phyloP scores from a whole-genome alignment of 2,329 filamentous ascomycete species.

The Myriosclerotinia scirpicola region DNA sequence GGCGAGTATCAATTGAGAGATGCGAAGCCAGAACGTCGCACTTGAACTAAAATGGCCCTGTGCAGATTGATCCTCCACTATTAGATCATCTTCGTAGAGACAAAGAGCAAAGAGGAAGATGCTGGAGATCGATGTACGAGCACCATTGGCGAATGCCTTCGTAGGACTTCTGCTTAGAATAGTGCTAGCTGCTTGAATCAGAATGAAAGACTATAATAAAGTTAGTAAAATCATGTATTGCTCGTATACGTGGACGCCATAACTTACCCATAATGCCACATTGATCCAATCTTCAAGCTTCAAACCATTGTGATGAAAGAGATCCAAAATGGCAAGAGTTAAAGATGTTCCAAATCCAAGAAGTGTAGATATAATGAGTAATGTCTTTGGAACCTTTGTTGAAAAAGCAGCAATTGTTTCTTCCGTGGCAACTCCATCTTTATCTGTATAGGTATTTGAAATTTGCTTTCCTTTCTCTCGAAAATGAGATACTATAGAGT shows the following conservation, averaged over 20 bases:
- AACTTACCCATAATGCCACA: conserved; percentile 62
- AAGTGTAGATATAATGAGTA: conserved; percentile 54
- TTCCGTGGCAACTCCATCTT: conserved; percentile 66
- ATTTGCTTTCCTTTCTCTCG: conserved; percentile 35
- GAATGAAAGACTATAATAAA: conserved; percentile 48
- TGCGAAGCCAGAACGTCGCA: conserved; percentile 48
- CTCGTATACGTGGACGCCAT: conserved; percentile 37
- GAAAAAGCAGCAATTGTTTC: conserved; percentile 64
- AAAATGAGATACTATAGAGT: conserved; percentile 42
- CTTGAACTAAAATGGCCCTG: conserved; percentile 25
- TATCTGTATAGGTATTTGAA: conserved; percentile 60
- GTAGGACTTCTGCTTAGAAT: conserved; percentile 52
- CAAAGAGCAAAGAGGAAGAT: conserved; percentile 47
- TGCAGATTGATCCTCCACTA: conserved; percentile 38
- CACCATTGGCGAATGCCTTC: conserved; percentile 53
- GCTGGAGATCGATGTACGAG: conserved; percentile 52
- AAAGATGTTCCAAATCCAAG: conserved; percentile 57
- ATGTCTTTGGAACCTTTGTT: conserved; percentile 55
- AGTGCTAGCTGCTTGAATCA: conserved; percentile 53
- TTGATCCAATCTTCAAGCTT: conserved; percentile 60
- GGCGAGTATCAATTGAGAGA: conserved; percentile 48
- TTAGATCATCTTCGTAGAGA: conserved; percentile 48
- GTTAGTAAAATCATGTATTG: conserved; percentile 26
- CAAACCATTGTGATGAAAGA: conserved; percentile 44
- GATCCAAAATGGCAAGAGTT: conserved; percentile 55